These are phyloP conservation scores for Ambrosia trifida DNA, from an alignment of 129 eudicot species.

Conservation along the genomic window DNA sequence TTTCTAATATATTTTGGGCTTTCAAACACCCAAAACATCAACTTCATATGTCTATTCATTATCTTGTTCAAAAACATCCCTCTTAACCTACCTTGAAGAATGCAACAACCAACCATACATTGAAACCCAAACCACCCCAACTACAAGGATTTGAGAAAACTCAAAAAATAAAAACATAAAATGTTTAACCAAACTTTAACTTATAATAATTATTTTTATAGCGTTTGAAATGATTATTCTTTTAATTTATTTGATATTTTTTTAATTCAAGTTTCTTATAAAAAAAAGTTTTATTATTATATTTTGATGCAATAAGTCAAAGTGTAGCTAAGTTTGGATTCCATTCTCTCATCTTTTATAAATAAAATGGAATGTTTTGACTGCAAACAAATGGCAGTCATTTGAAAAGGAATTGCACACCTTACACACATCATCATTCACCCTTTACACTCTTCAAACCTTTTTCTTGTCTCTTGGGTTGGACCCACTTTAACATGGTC, in stretches of 20 bases:
- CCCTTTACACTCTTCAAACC: conserved; percentile 40
- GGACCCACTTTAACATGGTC: conserved; percentile 34
- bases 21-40: neutral
- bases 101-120: conserved; percentile 2
- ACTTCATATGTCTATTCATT: neutral
- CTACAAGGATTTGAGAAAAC: neutral
- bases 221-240: neutral
- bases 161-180: neutral
- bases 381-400: neutral
- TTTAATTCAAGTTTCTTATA: neutral
- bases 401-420: neutral
- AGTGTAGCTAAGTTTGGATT: conserved; percentile 9
- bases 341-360: neutral
- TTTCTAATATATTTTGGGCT: neutral
- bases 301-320: neutral
- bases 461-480: conserved; percentile 27
- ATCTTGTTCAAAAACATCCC: neutral
- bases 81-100: neutral
- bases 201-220: neutral
- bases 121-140: conserved; percentile 1
- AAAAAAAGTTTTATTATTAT: neutral
- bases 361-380: conserved; percentile 9
- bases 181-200: neutral
- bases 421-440: conserved; percentile 37
- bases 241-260: neutral